phyloP scores from a whole-genome alignment of 2,329 filamentous ascomycete genomes.

The Arthrobotrys conoides region DNA sequence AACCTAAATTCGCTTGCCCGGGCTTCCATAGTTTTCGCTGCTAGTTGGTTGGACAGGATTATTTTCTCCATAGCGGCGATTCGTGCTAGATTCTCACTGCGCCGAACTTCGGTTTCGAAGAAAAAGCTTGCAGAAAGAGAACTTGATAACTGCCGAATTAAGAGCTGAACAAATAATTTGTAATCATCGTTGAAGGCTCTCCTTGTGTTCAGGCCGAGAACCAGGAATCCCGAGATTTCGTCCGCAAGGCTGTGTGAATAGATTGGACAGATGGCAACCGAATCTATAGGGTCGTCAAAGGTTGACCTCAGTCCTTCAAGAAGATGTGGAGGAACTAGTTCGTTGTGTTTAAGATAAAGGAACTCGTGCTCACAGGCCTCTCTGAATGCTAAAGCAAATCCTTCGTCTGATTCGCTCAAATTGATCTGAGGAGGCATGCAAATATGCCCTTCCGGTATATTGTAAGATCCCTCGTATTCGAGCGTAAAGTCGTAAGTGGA shows the following conservation, averaged over 20 bases:
- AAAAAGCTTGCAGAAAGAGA: conserved; percentile 83
- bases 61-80: conserved; percentile 82
- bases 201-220: conserved; percentile 83
- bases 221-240: conserved; percentile 76
- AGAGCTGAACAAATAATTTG: conserved; percentile 76
- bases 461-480: conserved; percentile 46
- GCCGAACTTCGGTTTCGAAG: conserved; percentile 83
- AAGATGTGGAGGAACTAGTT: conserved; percentile 32
- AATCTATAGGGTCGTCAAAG: conserved; percentile 34
- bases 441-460: conserved; percentile 38
- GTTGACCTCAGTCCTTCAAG: conserved; percentile 36
- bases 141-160: conserved; percentile 73
- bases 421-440: conserved; percentile 38
- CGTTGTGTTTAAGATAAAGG: conserved; percentile 28
- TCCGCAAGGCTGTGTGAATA: conserved; percentile 43
- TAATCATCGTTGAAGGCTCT: conserved; percentile 86
- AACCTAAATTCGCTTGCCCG: conserved; percentile 78
- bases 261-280: conserved; percentile 42
- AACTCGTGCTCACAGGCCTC: conserved; percentile 40
- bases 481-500: conserved; percentile 34
- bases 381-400: conserved; percentile 48
- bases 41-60: conserved; percentile 81
- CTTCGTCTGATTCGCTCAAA: conserved; percentile 44
- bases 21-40: conserved; percentile 73
- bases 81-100: conserved; percentile 80